These are phyloP conservation scores for Tulasnella sp. DNA, from an alignment of 768 basidiomycete species.

Conservation along the genomic window DNA sequence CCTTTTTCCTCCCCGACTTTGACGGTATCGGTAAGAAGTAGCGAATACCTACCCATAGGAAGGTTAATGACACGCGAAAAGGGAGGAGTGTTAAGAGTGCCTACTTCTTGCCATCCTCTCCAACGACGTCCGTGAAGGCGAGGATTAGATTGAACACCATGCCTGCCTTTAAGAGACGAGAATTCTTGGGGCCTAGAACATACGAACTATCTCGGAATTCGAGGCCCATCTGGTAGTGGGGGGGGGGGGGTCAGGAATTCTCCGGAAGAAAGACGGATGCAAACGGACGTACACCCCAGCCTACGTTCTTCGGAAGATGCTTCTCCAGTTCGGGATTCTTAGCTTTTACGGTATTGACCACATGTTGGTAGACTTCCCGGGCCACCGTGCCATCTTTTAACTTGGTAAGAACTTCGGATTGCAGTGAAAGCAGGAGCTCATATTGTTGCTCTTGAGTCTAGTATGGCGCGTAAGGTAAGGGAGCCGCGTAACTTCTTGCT, in stretches of 20 bases:
- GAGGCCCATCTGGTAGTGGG: constrained; percentile 65
- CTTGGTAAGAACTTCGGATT: constrained; percentile 61
- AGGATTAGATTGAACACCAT: constrained; percentile 83
- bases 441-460: constrained; percentile 93
- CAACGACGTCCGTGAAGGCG: constrained; percentile 76
- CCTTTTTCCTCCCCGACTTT: constrained; percentile 61
- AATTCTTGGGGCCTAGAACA: constrained; percentile 73
- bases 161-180: constrained; percentile 56
- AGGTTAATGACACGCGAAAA: background rate
- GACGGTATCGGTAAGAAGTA: constrained; percentile 85
- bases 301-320: constrained; percentile 79
- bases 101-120: constrained; percentile 71
- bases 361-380: constrained; percentile 76
- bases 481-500: background rate
- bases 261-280: background rate
- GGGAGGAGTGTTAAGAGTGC: constrained; percentile 20
- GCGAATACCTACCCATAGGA: constrained; percentile 54
- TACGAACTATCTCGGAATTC: constrained; percentile 90
- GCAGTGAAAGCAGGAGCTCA: constrained; percentile 64
- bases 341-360: constrained; percentile 58
- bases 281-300: constrained; percentile 63
- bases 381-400: constrained; percentile 72
- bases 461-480: background rate
- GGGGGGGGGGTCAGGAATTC: background rate
- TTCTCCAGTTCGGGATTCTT: constrained; percentile 79